Evolutionary conservation across 495 filamentous ascomycete genomes (phyloP), one percentile per base, ranked within the genome.

Genomic region (Annulohypoxylon maeteangense): DNA sequence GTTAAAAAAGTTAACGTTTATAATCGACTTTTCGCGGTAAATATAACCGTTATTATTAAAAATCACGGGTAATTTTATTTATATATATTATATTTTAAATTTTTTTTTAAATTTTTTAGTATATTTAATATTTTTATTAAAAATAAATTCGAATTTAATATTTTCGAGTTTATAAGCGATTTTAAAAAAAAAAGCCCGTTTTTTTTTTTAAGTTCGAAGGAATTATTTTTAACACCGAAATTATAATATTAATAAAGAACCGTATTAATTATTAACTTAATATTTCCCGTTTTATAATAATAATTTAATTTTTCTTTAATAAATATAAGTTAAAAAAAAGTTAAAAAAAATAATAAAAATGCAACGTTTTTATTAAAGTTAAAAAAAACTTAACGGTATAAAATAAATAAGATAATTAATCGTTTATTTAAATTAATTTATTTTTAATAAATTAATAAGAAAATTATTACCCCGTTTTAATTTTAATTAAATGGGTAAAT

Each of bases 181-280:
- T 27, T 51, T 11, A 51, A 51, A 27, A 51, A 51, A 51, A 4
- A 14, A 8, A 51, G 20, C 47, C 20, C 14, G 25, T 51, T 14
- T 27, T 8, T 14, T 51, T 51, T 8, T 1, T 14, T 51, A 25
- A 14, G n/a, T 27, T 55, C 25, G 25, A 29, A 38, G 38, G 16
- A 57, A 7, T 38, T 23, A 22, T 38, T 8, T 40, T 38, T 38
- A 57, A 57, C 27, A 29, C 27, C 27, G 6, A 29, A 29, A 29
- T 6, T 6, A 29, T 6, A 29, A 29, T 55, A 36, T 55, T 55
- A 55, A 14, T 55, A 55, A 55, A n/a, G n/a, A 34, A 55, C 38
- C 38, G 10, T 42, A 42, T 12, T 12, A 42, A 42, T 10, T 6
- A 42, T 42, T 42, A 34, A 34, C 16, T 42, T 12, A 42, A 42